Conservation (phyloP, 2,329 filamentous ascomycete genomes). For the Zelopaecilomyces penicillatus region DNA sequence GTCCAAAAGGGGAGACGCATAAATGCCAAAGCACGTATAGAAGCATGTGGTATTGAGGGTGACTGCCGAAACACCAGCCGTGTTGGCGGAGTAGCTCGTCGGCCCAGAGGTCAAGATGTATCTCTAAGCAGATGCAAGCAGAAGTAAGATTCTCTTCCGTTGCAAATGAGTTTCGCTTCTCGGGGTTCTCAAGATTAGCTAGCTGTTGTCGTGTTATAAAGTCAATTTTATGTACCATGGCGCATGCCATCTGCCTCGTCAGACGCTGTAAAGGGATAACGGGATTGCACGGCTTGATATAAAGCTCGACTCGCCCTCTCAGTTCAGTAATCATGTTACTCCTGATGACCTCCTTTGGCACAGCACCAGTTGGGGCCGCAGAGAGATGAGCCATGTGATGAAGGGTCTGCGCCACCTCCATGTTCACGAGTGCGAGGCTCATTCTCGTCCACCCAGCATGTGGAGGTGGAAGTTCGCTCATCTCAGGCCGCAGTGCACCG, state of each 20-base stretch:
- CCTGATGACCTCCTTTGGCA: conserved; percentile 23
- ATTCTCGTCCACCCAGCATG: conserved; percentile 48
- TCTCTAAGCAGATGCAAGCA: conserved; percentile 26
- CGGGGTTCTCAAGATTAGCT: conserved; percentile 13
- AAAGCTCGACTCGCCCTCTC: conserved; percentile 23
- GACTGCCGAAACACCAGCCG: conserved; percentile 30
- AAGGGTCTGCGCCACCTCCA: conserved; percentile 33
- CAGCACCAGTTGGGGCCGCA: conserved; percentile 5
- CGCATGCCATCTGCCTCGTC: conserved; percentile 18
- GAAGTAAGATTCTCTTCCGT: conserved; percentile 25
- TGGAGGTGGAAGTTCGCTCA: conserved; percentile 29
- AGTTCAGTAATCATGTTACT: conserved; percentile 31
- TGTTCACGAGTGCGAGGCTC: conserved; percentile 45
- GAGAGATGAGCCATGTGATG: conserved; percentile 16
- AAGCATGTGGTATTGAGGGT: conserved; percentile 34
- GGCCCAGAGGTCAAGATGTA: conserved; percentile 16
- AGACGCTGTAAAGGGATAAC: conserved; percentile 36
- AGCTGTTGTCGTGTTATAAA: conserved; percentile 23
- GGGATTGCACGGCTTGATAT: conserved; percentile 37
- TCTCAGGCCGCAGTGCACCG: conserved; percentile 34
- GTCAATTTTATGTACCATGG: conserved; percentile 27
- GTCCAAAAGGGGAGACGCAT: conserved; percentile 27
- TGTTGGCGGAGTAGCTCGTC: conserved; percentile 31
- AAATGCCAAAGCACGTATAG: conserved; percentile 36
- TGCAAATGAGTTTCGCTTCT: conserved; percentile 13